These are phyloP conservation scores for Cicer yamashitae DNA, from an alignment of 306 rosid genomes.

Conservation along the genomic window DNA sequence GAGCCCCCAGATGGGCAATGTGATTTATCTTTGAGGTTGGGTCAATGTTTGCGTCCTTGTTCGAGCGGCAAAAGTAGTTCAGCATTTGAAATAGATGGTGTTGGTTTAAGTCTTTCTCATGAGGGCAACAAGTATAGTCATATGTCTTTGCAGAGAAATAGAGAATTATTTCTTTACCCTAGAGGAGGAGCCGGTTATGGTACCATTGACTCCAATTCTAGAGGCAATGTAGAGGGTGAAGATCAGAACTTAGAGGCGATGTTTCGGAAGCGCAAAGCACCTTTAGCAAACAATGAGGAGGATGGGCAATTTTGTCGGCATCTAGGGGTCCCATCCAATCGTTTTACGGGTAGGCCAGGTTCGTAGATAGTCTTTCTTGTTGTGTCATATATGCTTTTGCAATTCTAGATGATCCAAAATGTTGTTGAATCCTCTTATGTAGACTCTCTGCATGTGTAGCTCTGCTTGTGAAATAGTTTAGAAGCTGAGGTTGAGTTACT, in stretches of 20 bases:
- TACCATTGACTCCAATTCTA: conserved; percentile 56
- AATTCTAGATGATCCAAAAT: conserved; percentile 52
- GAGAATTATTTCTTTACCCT: conserved; percentile 71
- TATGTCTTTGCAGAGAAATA: conserved; percentile 49
- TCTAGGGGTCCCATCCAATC: conserved; percentile 73
- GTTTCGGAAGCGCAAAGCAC: conserved; percentile 72
- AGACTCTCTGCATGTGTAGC: conserved; percentile 66
- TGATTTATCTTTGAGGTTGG: conserved; percentile 87
- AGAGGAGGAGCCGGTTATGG: conserved; percentile 57
- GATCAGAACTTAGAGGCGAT: conserved; percentile 61
- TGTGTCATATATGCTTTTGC: conserved; percentile 60
- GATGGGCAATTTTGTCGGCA: conserved; percentile 83
- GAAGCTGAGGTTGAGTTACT: conserved; percentile 56
- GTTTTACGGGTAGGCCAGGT: conserved; percentile 73
- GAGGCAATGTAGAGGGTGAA: conserved; percentile 61
- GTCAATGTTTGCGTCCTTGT: conserved; percentile 58
- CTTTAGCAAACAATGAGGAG: conserved; percentile 63
- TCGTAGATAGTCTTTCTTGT: conserved; percentile 67
- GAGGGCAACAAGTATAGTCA: conserved; percentile 60
- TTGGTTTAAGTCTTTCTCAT: conserved; percentile 60
- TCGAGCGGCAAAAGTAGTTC: conserved; percentile 54
- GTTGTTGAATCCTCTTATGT: conserved; percentile 59
- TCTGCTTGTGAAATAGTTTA: conserved; percentile 57
- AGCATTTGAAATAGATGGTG: conserved; percentile 60
- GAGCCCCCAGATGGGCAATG: conserved; percentile 62